Evolutionary conservation across 208 protist genomes (phyloP).

Genomic region (Acanthamoeba quina): DNA sequence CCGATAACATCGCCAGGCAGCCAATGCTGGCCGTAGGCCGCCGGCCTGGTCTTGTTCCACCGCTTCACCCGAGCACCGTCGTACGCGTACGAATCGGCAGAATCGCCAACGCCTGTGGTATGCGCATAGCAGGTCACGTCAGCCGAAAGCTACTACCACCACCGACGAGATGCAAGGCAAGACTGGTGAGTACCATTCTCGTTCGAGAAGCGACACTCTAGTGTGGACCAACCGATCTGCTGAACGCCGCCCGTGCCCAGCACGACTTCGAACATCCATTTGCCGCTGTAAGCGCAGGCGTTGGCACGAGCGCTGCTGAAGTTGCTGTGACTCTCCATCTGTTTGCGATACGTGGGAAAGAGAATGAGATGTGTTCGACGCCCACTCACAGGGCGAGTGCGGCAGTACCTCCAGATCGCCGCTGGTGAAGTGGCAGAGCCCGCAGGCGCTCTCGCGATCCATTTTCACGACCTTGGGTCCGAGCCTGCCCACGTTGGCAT

Average conservation of each 20-base stretch:
- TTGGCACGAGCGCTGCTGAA: slow-evolving; percentile 75
- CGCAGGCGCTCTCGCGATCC: background rate
- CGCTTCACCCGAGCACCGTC: slow-evolving; percentile 78
- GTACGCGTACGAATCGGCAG: slow-evolving; percentile 78
- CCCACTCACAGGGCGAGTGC: background rate
- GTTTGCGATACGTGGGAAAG: background rate
- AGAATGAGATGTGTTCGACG: background rate
- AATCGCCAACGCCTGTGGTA: slow-evolving; percentile 69
- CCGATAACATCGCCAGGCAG: slow-evolving; percentile 73
- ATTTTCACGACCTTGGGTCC: slow-evolving; percentile 24
- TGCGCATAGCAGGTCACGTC: background rate
- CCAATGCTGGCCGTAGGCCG: slow-evolving; percentile 76
- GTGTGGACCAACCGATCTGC: slow-evolving; percentile 80
- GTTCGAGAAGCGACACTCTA: slow-evolving; percentile 74
- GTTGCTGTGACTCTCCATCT: slow-evolving; percentile 76
- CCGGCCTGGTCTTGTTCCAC: slow-evolving; percentile 68
- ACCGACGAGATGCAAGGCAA: background rate
- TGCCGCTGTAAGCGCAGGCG: slow-evolving; percentile 73
- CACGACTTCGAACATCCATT: slow-evolving; percentile 82
- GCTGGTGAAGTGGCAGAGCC: background rate
- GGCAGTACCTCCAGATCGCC: background rate
- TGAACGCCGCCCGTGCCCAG: slow-evolving; percentile 72
- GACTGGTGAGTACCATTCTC: slow-evolving; percentile 10
- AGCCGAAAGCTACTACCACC: background rate
- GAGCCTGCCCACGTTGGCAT: background rate